phyloP scores from a whole-genome alignment of 2,329 filamentous ascomycete genomes.

The Scorias spongiosa region DNA sequence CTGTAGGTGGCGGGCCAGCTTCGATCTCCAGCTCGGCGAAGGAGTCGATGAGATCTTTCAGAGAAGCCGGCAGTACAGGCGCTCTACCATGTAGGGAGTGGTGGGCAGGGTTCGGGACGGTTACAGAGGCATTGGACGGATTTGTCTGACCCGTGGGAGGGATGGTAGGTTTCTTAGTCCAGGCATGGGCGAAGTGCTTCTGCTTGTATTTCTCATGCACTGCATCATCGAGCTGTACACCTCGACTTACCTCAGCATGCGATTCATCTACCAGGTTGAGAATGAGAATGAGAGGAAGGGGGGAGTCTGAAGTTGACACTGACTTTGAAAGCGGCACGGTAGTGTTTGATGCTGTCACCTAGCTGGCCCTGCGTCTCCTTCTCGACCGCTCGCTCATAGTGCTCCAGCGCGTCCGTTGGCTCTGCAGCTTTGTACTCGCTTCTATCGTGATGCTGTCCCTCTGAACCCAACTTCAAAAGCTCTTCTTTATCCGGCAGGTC shows the following conservation, averaged over 20 bases:
- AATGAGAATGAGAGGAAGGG: neutral
- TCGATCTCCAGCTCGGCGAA: constrained; percentile 60
- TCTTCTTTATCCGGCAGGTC: constrained; percentile 32
- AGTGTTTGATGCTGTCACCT: constrained; percentile 75
- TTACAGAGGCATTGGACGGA: constrained; percentile 35
- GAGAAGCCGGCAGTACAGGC: constrained; percentile 38
- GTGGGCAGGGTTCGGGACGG: constrained; percentile 40
- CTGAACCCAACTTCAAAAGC: constrained; percentile 24
- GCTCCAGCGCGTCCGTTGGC: constrained; percentile 68
- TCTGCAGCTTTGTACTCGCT: constrained; percentile 25
- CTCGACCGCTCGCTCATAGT: constrained; percentile 84
- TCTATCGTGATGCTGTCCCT: constrained; percentile 25
- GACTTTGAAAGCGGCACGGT: constrained; percentile 80
- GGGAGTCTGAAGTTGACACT: constrained; percentile 9
- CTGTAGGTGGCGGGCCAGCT: constrained; percentile 50
- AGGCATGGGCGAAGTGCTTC: constrained; percentile 66
- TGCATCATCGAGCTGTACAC: constrained; percentile 55
- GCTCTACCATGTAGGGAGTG: constrained; percentile 37
- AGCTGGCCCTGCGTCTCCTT: constrained; percentile 73
- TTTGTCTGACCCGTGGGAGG: constrained; percentile 20
- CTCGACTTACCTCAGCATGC: constrained; percentile 15
- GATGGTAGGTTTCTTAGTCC: constrained; percentile 31
- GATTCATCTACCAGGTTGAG: constrained; percentile 3
- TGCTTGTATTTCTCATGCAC: constrained; percentile 81
- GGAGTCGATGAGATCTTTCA: constrained; percentile 52